A percentile compares a stretch with the other conserved stretches of the same genome.
Conservation (phyloP, 805 yeast species). For the Candida anglica region DNA sequence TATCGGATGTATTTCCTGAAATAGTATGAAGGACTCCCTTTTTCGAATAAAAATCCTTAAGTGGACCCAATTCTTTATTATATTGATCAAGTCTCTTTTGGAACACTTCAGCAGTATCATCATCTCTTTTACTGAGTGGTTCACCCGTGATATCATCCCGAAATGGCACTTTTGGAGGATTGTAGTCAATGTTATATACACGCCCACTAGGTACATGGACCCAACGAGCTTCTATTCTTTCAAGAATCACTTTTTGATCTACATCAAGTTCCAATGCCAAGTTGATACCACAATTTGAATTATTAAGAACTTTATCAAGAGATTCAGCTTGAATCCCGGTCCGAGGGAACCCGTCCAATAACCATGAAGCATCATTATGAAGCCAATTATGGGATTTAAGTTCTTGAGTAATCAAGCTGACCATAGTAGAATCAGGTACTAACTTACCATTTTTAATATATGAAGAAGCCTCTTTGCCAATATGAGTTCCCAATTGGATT, state of each 20-base stretch:
- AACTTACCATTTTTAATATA: conserved; percentile 62
- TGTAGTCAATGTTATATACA: conserved; percentile 79
- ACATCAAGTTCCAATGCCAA: conserved; percentile 84
- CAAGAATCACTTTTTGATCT: conserved; percentile 77
- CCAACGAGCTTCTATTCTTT: conserved; percentile 81
- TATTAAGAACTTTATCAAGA: conserved; percentile 42
- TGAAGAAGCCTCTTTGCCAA: conserved; percentile 55
- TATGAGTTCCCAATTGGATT: conserved; percentile 46
- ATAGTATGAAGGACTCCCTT: conserved; percentile 48
- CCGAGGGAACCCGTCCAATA: conserved; percentile 91
- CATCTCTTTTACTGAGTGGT: conserved; percentile 71
- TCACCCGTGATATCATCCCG: conserved; percentile 90
- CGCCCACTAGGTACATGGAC: conserved; percentile 83
- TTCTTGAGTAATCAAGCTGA: conserved; percentile 50
- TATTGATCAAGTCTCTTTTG: conserved; percentile 63
- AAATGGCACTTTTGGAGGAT: conserved; percentile 82
- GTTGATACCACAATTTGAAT: conserved; percentile 47
- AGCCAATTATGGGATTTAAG: conserved; percentile 43
- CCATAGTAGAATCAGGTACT: conserved; percentile 72
- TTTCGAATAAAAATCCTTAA: conserved; percentile 56
- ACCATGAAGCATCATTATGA: conserved; percentile 50
- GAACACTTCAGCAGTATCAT: conserved; percentile 76
- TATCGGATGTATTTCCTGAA: conserved; percentile 78
- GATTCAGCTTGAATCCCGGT: conserved; percentile 67
- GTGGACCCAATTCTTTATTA: conserved; percentile 54